A percentile compares a stretch with the other conserved stretches of the same genome.
Evolutionary conservation across 73 alveolate genomes (phyloP).

Genomic region (Paraurostyla sp.): DNA sequence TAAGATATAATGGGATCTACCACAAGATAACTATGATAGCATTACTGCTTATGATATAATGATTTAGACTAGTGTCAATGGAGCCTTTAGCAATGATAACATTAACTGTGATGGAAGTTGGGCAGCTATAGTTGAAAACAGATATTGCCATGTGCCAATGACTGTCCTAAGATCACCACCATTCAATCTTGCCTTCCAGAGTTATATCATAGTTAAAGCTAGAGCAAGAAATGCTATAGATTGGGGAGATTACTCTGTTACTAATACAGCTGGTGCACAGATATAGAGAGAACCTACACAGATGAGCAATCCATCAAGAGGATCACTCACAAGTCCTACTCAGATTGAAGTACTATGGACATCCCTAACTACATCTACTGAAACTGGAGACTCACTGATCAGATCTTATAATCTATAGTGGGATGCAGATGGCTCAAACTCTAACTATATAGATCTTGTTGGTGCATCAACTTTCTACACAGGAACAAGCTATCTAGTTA

Average conservation of each 20-base stretch:
- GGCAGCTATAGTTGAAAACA: constrained; percentile 14
- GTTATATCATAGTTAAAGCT: background rate
- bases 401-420: constrained; percentile 60
- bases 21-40: constrained; percentile 28
- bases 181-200: constrained; percentile 15
- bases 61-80: no score
- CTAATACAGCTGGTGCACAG: constrained; percentile 40
- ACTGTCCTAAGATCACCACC: constrained; percentile 42
- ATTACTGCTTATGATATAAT: constrained; percentile 49
- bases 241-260: constrained; percentile 52
- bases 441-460: constrained; percentile 18
- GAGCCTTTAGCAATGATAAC: background rate
- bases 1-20: constrained; percentile 57
- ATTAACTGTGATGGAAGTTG: constrained; percentile 49
- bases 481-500: background rate
- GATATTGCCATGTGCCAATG: constrained; percentile 64
- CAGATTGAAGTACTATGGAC: constrained; percentile 39
- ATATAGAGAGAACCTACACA: constrained; percentile 46
- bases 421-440: constrained; percentile 51
- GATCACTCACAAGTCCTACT: constrained; percentile 23
- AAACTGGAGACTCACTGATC: constrained; percentile 59
- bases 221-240: constrained; percentile 66
- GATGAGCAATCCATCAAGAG: constrained; percentile 43
- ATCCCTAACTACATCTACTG: constrained; percentile 9
- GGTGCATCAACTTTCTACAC: constrained; percentile 21